phyloP scores from a whole-genome alignment of 768 basidiomycete species.

The Lentinula sp. region DNA sequence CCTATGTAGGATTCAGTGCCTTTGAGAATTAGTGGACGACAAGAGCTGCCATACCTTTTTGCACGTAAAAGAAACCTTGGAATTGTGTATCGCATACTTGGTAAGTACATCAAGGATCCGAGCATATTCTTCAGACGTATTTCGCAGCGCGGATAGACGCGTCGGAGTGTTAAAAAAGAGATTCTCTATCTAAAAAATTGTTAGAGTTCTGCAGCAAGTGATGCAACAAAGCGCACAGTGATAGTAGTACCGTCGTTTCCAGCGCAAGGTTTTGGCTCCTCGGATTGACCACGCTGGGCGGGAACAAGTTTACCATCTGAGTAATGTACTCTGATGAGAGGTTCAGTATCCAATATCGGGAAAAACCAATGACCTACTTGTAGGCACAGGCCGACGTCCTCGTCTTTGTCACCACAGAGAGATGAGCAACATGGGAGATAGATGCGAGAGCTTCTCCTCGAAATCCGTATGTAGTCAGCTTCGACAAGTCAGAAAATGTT shows the following conservation, averaged over 20 bases:
- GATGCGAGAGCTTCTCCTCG: conserved; percentile 95
- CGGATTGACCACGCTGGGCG: conserved; percentile 59
- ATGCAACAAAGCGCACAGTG: conserved; percentile 39
- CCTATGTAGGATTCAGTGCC: conserved; percentile 31
- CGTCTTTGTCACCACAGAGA: conserved; percentile 89
- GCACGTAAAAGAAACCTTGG: conserved; percentile 81
- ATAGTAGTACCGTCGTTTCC: conserved; percentile 94
- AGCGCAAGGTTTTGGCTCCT: conserved; percentile 85
- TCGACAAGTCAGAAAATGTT: conserved; percentile 78
- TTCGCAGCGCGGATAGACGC: conserved; percentile 78
- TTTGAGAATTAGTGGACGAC: no score
- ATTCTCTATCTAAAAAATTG: conserved; percentile 71
- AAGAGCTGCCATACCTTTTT: conserved; percentile 59
- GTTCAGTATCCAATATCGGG: background rate
- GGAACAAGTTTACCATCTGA: conserved; percentile 69
- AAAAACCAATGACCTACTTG: conserved; percentile 60
- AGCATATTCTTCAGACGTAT: conserved; percentile 85
- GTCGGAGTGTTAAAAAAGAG: conserved; percentile 92
- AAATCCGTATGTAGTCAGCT: conserved; percentile 91
- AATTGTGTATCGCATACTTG: conserved; percentile 92
- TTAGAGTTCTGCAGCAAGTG: background rate
- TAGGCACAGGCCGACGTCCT: conserved; percentile 79
- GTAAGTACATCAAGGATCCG: conserved; percentile 89
- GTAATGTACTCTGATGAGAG: conserved; percentile 63
- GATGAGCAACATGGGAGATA: conserved; percentile 88